Conservation (phyloP, 2,329 filamentous ascomycete genomes). For the Cladophialophora carrionii region DNA sequence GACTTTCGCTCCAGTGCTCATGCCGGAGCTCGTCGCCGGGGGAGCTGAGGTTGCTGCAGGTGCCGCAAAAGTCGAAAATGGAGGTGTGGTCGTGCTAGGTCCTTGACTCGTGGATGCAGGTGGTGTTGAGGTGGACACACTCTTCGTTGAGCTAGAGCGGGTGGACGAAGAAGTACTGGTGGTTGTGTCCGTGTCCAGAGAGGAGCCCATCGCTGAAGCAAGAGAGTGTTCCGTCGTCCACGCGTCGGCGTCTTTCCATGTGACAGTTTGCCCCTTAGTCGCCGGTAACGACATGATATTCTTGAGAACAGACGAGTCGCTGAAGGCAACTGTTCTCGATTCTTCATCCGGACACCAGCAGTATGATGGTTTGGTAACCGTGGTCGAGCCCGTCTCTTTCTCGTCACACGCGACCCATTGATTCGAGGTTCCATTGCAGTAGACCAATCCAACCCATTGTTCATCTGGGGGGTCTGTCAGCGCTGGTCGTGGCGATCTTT, state of each 20-base stretch:
- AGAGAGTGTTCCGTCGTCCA: slow-evolving; percentile 24
- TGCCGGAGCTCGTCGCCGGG: background rate
- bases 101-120: background rate
- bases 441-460: slow-evolving; percentile 35
- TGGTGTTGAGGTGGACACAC: background rate
- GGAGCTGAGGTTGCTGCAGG: background rate
- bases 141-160: background rate
- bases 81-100: background rate
- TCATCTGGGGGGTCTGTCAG: slow-evolving; percentile 22
- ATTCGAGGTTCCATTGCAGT: slow-evolving; percentile 35
- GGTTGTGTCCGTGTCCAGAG: slow-evolving; percentile 1
- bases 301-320: slow-evolving; percentile 23
- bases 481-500: background rate
- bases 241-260: slow-evolving; percentile 27
- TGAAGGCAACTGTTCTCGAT: slow-evolving; percentile 29
- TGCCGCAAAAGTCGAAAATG: slow-evolving; percentile 8
- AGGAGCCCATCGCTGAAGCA: background rate
- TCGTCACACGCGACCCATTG: slow-evolving; percentile 35
- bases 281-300: slow-evolving; percentile 33
- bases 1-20: slow-evolving; percentile 28
- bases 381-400: slow-evolving; percentile 11
- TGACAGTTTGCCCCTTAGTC: slow-evolving; percentile 19
- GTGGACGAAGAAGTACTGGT: slow-evolving; percentile 13
- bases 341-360: slow-evolving; percentile 32
- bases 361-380: slow-evolving; percentile 26